Percentiles rank a stretch among this genome's conserved stretches.
These are phyloP conservation scores for Pichia sp. DNA, from an alignment of 1,139 yeast species.

Conservation along the genomic window DNA sequence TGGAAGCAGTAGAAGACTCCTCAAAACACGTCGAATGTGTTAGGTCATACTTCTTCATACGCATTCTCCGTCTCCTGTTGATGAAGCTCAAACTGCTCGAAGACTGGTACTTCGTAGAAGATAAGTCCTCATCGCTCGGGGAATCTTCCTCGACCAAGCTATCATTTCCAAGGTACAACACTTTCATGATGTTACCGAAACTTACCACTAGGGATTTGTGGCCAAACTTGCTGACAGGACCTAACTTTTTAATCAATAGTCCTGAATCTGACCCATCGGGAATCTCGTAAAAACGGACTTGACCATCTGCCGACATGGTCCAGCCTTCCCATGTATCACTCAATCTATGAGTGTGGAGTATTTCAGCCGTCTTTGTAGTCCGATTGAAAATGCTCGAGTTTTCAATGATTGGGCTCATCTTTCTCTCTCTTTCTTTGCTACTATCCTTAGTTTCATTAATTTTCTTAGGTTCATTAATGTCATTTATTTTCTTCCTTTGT, in stretches of 20 bases:
- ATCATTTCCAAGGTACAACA: conserved; percentile 68
- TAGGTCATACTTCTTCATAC: conserved; percentile 34
- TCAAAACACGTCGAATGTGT: conserved; percentile 34
- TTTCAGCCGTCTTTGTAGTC: neutral
- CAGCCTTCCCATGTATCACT: conserved; percentile 71
- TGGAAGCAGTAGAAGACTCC: conserved; percentile 15
- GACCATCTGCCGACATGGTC: conserved; percentile 65
- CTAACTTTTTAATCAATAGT: conserved; percentile 45
- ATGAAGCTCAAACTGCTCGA: conserved; percentile 43
- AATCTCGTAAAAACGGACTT: conserved; percentile 53
- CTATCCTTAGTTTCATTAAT: neutral
- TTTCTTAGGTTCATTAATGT: neutral
- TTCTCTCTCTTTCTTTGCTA: neutral
- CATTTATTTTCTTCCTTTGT: neutral
- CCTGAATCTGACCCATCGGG: conserved; percentile 47
- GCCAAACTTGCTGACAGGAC: conserved; percentile 63
- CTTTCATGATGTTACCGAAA: conserved; percentile 67
- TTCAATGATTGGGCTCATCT: neutral
- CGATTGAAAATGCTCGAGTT: neutral
- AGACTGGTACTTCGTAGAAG: conserved; percentile 29
- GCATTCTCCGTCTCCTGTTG: conserved; percentile 44
- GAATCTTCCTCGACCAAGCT: conserved; percentile 39
- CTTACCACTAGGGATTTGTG: conserved; percentile 71
- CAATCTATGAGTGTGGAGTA: conserved; percentile 17
- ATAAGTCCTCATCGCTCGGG: conserved; percentile 24